Evolutionary conservation across 2,329 filamentous ascomycete species (phyloP).

Genomic region (Penicillium aurantiogriseum): DNA sequence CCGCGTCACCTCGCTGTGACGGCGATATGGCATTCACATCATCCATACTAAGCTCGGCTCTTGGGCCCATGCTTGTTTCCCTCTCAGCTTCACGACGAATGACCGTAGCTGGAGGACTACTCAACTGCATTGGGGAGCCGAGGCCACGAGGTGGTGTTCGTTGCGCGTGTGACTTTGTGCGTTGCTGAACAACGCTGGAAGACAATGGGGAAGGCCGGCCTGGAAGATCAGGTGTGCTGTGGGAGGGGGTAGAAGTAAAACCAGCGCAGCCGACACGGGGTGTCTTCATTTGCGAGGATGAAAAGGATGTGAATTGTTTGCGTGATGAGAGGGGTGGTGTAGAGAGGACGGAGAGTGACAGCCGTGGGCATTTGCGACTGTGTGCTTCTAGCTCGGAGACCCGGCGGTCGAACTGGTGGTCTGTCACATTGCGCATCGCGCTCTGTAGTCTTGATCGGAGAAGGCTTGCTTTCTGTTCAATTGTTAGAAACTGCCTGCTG

Average conservation of each 20-base stretch:
- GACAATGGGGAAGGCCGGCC: conserved; percentile 15
- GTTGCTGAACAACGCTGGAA: conserved; percentile 9
- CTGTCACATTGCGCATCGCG: conserved; percentile 41
- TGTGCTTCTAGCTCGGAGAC: conserved; percentile 43
- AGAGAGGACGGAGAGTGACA: conserved; percentile 26
- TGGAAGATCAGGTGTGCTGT: conserved; percentile 25
- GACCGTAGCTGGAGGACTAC: conserved; percentile 35
- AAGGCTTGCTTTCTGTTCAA: conserved; percentile 40
- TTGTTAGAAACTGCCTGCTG: conserved; percentile 12
- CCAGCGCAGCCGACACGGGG: conserved; percentile 19
- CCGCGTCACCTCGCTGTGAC: conserved; percentile 38
- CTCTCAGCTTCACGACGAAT: conserved; percentile 17
- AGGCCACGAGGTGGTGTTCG: conserved; percentile 20
- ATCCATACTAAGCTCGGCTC: conserved; percentile 3
- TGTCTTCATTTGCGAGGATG: conserved; percentile 17
- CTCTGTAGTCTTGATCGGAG: conserved; percentile 40
- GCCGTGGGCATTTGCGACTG: conserved; percentile 35
- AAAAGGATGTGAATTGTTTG: conserved; percentile 19
- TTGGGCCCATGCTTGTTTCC: conserved; percentile 12
- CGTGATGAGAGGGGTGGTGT: conserved; percentile 18
- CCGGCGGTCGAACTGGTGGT: conserved; percentile 41
- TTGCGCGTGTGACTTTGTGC: conserved; percentile 14
- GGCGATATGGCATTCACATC: conserved; percentile 18
- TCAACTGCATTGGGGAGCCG: conserved; percentile 37
- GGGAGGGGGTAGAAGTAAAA: conserved; percentile 20